Conservation (phyloP, 371 early-diverging fungal genomes). For the Mortierella sp. region DNA sequence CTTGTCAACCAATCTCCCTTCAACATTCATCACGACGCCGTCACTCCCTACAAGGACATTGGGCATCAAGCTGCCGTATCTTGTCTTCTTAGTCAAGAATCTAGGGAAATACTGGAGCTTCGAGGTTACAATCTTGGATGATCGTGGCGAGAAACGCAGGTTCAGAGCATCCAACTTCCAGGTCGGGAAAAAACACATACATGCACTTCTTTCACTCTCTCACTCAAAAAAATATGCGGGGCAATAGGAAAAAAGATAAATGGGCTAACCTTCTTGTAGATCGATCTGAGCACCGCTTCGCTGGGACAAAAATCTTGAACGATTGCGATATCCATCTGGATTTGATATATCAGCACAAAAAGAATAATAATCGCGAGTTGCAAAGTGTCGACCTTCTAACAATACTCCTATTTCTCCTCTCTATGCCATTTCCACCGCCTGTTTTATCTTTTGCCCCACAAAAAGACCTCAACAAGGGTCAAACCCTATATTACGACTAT, state of each 20-base stretch:
- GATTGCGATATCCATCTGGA: not conserved
- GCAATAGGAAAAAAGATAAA: not conserved
- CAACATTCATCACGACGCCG: conserved; percentile 92
- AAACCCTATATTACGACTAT: conserved; percentile 91
- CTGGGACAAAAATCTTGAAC: not conserved
- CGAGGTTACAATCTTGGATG: conserved; percentile 90
- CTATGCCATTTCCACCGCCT: not conserved
- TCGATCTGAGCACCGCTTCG: not conserved
- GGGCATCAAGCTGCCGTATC: conserved; percentile 92
- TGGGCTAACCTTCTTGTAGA: not conserved
- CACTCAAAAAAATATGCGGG: not conserved
- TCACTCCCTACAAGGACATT: conserved; percentile 78
- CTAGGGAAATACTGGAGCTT: conserved; percentile 91
- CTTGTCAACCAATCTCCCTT: conserved; percentile 81
- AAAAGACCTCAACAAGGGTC: conserved; percentile 81
- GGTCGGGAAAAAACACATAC: conserved; percentile 59
- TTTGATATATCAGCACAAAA: not conserved
- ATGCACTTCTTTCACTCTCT: not conserved
- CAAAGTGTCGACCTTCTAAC: not conserved
- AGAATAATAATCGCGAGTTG: not conserved
- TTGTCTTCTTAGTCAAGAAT: conserved; percentile 90
- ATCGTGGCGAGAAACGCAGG: conserved; percentile 80
- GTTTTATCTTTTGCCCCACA: not conserved
- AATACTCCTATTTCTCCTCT: not conserved
- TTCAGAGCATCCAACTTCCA: conserved; percentile 95